Percentiles rank a stretch among this genome's conserved stretches.
Conservation (phyloP, 257 asterid species). For the Fraxinus pennsylvanica region DNA sequence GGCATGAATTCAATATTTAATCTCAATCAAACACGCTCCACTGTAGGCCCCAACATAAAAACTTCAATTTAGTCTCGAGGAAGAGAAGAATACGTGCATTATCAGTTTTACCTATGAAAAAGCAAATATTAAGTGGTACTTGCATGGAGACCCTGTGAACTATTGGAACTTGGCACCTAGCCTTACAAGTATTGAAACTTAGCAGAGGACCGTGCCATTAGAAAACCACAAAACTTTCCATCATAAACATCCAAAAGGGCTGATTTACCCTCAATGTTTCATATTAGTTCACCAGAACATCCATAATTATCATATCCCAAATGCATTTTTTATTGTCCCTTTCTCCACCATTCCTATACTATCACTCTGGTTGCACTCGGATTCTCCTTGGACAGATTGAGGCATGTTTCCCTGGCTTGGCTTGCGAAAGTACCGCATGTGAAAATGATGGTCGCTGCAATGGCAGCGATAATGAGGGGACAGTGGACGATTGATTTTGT, state of each 20-base stretch:
- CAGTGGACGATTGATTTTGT: neutral
- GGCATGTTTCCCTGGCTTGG: neutral
- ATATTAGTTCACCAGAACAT: neutral
- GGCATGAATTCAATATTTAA: conserved; percentile 27
- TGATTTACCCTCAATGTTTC: neutral
- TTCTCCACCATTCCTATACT: neutral
- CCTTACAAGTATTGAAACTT: neutral
- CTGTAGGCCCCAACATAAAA: neutral
- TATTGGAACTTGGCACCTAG: neutral
- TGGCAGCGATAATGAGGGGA: neutral
- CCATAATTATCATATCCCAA: neutral
- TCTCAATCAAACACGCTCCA: conserved; percentile 26
- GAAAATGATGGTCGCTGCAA: neutral
- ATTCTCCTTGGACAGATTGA: neutral
- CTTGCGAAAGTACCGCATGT: neutral
- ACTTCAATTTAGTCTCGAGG: neutral
- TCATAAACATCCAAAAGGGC: neutral
- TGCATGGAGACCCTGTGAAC: neutral
- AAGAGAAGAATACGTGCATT: conserved; percentile 4
- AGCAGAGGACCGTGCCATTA: neutral
- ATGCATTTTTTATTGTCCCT: neutral
- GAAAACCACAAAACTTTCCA: neutral
- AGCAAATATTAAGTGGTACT: neutral
- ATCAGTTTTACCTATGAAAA: neutral
- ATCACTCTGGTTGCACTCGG: neutral